These are phyloP conservation scores for Solanum hybrid DNA, from an alignment of 305 asterid genomes.

Conservation along the genomic window DNA sequence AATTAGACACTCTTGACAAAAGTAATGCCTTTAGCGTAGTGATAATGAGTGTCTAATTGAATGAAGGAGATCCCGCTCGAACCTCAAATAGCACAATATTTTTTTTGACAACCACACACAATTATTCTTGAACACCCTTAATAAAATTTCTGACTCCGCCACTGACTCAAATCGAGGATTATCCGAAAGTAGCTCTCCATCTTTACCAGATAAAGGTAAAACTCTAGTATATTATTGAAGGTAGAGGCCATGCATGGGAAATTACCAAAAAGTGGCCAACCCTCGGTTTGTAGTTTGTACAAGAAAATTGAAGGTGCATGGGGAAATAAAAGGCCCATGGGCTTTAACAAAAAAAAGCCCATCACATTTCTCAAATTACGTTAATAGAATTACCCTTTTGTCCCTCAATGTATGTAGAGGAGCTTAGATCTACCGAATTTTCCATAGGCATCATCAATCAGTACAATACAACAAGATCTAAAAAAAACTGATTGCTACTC, in stretches of 20 bases:
- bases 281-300: background rate
- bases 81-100: background rate
- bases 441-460: background rate
- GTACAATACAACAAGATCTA: background rate
- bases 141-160: background rate
- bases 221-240: background rate
- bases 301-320: background rate
- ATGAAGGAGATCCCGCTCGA: background rate
- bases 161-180: background rate
- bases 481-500: background rate
- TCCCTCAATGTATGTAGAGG: background rate
- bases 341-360: background rate
- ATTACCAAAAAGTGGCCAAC: background rate
- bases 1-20: no score
- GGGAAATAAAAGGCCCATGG: background rate
- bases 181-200: background rate
- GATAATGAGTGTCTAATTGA: background rate
- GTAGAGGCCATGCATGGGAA: background rate
- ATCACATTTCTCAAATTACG: background rate
- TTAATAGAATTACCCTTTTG: background rate
- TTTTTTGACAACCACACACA: background rate
- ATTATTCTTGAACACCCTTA: background rate
- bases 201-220: background rate
- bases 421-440: background rate
- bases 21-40: background rate